These are phyloP conservation scores for Apocynum venetum DNA, from an alignment of 257 asterid genomes.

Conservation along the genomic window DNA sequence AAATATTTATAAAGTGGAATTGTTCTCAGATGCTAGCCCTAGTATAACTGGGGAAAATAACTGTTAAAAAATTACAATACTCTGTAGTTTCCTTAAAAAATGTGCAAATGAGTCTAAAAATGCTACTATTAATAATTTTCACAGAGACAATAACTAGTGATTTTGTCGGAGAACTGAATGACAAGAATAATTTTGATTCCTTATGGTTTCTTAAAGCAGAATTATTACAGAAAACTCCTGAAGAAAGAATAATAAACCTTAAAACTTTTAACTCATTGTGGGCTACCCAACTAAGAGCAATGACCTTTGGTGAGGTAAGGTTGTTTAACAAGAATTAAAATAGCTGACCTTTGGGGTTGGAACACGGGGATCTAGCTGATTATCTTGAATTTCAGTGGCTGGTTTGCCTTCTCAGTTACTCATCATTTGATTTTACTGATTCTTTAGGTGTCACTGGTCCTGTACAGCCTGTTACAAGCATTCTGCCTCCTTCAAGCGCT, in stretches of 20 bases:
- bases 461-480: constrained; percentile 38
- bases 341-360: not conserved
- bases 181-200: not conserved
- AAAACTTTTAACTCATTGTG: not conserved
- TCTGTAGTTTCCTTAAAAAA: not conserved
- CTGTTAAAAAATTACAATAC: not conserved
- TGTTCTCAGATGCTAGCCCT: not conserved
- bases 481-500: constrained; percentile 37
- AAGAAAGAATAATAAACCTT: not conserved
- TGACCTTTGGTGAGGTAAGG: not conserved
- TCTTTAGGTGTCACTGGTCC: constrained; percentile 42
- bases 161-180: not conserved
- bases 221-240: not conserved
- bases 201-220: not conserved
- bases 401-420: not conserved
- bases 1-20: not conserved
- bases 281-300: not conserved
- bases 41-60: not conserved
- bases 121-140: not conserved
- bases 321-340: not conserved
- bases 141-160: not conserved
- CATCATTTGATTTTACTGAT: constrained; percentile 2
- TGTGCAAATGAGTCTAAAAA: not conserved
- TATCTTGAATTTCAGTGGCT: not conserved
- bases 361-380: not conserved